Evolutionary conservation across 768 basidiomycete genomes (phyloP).

Genomic region (Boletus eberwhitei): DNA sequence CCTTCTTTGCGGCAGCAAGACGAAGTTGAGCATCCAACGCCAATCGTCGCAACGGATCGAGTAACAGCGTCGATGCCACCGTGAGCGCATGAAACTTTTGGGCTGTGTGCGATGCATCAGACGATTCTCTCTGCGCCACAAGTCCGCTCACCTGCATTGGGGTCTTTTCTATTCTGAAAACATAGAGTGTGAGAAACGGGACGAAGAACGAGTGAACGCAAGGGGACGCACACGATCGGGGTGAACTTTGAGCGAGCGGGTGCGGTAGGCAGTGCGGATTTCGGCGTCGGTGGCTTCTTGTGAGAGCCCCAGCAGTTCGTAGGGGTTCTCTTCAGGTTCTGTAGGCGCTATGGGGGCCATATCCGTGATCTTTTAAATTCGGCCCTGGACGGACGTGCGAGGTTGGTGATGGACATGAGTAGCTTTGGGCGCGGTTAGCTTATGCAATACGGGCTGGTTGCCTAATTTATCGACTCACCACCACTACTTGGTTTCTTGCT

Average conservation of each 20-base stretch:
- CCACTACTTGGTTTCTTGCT: not conserved
- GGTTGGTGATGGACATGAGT: not conserved
- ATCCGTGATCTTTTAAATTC: not conserved
- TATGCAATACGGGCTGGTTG: constrained; percentile 3
- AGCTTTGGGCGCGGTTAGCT: not conserved
- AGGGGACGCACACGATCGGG: constrained; percentile 67
- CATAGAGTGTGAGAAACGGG: constrained; percentile 6
- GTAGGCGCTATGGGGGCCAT: constrained; percentile 28
- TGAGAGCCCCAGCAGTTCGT: constrained; percentile 63
- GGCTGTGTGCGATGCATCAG: constrained; percentile 35
- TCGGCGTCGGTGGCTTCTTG: constrained; percentile 72
- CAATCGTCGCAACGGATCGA: constrained; percentile 74
- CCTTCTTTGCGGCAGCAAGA: constrained; percentile 61
- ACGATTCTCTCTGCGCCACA: not conserved
- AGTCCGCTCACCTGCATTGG: constrained; percentile 57
- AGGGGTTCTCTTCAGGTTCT: constrained; percentile 68
- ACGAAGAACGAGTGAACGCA: constrained; percentile 9
- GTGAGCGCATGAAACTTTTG: constrained; percentile 84
- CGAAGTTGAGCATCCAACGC: constrained; percentile 80
- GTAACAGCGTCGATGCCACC: constrained; percentile 73
- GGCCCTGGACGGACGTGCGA: not conserved
- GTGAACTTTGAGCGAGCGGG: constrained; percentile 80
- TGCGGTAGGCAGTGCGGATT: constrained; percentile 75
- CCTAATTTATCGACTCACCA: constrained; percentile 7
- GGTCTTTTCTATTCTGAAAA: constrained; percentile 71